Conservation (phyloP, 257 asterid species). For the Primulina eburnea region DNA sequence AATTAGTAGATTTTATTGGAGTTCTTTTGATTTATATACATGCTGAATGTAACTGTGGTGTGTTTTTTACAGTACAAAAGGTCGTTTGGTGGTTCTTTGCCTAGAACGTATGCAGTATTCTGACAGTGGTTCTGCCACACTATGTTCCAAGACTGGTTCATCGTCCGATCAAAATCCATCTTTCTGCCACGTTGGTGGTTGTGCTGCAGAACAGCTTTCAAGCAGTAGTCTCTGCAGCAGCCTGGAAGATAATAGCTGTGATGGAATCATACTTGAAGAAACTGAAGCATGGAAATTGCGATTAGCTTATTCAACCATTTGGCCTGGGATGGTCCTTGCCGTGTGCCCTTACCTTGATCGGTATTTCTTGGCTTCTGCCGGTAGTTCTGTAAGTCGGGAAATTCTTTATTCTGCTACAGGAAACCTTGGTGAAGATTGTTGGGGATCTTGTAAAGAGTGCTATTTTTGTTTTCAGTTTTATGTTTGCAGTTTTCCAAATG, state of each 20-base stretch:
- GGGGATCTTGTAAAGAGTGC: conserved; percentile 24
- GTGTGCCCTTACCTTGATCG: conserved; percentile 83
- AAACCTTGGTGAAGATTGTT: conserved; percentile 20
- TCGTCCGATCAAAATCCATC: conserved; percentile 63
- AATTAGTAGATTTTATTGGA: conserved; percentile 13
- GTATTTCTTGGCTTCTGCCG: conserved; percentile 84
- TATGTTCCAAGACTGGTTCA: conserved; percentile 48
- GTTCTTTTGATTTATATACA: conserved; percentile 7
- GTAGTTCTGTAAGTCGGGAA: conserved; percentile 71
- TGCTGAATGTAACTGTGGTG: conserved; percentile 11
- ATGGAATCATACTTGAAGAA: conserved; percentile 78
- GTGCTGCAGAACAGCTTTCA: conserved; percentile 64
- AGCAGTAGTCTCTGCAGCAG: conserved; percentile 75
- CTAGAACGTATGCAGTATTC: conserved; percentile 67
- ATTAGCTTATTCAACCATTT: conserved; percentile 53
- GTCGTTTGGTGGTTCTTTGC: conserved; percentile 84
- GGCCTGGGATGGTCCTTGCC: conserved; percentile 90
- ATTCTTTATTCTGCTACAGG: conserved; percentile 22
- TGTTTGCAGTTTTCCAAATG: conserved; percentile 78
- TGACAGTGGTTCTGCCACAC: conserved; percentile 57
- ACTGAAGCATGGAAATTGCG: conserved; percentile 78
- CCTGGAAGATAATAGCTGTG: conserved; percentile 76
- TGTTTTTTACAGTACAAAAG: conserved; percentile 66
- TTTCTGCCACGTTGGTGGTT: conserved; percentile 42
- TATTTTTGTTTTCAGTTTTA: conserved; percentile 57